phyloP scores from a whole-genome alignment of 1,284 basidiomycete genomes.

The Papiliotrema laurentii region DNA sequence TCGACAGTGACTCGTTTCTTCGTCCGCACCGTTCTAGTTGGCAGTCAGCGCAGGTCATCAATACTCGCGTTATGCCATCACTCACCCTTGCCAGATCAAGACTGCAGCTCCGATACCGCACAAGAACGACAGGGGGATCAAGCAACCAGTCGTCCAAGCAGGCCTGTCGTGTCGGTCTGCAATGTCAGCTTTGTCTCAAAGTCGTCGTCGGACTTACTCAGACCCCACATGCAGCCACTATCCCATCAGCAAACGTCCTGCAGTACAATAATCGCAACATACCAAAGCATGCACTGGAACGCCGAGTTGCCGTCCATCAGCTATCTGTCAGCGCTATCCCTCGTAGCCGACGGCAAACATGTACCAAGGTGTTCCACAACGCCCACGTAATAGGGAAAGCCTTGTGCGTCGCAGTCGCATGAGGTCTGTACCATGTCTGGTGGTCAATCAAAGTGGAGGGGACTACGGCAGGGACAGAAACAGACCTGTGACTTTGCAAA shows the following conservation, averaged over 20 bases:
- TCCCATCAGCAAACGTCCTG: neutral
- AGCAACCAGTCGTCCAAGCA: constrained; percentile 56
- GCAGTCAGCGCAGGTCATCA: neutral
- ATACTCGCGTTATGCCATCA: too few relatives aligned
- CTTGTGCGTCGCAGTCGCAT: constrained; percentile 77
- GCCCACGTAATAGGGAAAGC: constrained; percentile 72
- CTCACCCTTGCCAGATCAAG: constrained; percentile 66
- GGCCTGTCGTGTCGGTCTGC: constrained; percentile 46
- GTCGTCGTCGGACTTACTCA: constrained; percentile 47
- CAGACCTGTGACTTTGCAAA: constrained; percentile 43
- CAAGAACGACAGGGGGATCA: constrained; percentile 71
- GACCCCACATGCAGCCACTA: constrained; percentile 76
- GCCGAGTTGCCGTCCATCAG: constrained; percentile 75
- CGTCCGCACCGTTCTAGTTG: constrained; percentile 59
- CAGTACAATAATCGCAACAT: neutral
- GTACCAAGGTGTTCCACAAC: constrained; percentile 44
- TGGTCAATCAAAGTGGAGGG: neutral
- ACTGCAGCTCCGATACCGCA: constrained; percentile 75
- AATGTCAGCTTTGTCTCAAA: neutral
- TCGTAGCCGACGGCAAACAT: constrained; percentile 14
- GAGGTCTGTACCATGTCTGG: constrained; percentile 82
- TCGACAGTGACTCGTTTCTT: constrained; percentile 72
- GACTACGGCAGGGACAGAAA: constrained; percentile 4
- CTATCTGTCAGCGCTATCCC: constrained; percentile 19
- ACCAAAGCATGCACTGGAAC: constrained; percentile 56